Evolutionary conservation across 176 grass and related monocot species (phyloP).

Genomic region (Dendrocalamus sinicus): DNA sequence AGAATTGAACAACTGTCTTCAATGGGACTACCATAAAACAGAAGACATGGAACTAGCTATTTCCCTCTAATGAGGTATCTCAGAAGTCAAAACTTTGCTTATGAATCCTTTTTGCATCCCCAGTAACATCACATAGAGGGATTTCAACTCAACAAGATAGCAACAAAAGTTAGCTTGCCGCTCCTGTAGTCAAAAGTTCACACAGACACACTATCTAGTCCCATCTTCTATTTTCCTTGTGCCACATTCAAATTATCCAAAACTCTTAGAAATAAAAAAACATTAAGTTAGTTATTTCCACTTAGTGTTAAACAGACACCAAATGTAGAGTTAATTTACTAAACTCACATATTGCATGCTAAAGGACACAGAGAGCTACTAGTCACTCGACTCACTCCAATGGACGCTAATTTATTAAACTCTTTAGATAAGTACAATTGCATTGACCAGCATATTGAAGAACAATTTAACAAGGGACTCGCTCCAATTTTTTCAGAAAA

Average conservation of each 20-base stretch:
- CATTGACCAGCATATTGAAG: background rate
- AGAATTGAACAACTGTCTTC: background rate
- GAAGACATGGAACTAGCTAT: background rate
- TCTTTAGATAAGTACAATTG: background rate
- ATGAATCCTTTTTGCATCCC: background rate
- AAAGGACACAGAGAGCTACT: background rate
- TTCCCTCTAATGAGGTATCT: background rate
- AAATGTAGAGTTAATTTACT: background rate
- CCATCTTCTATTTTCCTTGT: slow-evolving; percentile 3
- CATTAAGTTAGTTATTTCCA: background rate
- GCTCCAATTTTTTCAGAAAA: background rate
- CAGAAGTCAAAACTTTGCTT: background rate
- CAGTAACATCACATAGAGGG: background rate
- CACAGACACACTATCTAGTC: background rate
- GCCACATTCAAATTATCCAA: background rate
- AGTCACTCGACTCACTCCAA: background rate
- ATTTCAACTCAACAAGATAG: background rate
- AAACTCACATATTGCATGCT: background rate
- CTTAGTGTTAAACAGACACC: background rate
- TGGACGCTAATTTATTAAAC: background rate
- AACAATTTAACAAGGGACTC: background rate
- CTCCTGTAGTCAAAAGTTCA: background rate
- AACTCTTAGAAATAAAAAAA: background rate
- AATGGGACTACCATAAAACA: background rate
- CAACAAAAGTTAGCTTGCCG: background rate